Evolutionary conservation across 78 protist species (phyloP).

Genomic region (Dictyostelium brefeldianum): DNA sequence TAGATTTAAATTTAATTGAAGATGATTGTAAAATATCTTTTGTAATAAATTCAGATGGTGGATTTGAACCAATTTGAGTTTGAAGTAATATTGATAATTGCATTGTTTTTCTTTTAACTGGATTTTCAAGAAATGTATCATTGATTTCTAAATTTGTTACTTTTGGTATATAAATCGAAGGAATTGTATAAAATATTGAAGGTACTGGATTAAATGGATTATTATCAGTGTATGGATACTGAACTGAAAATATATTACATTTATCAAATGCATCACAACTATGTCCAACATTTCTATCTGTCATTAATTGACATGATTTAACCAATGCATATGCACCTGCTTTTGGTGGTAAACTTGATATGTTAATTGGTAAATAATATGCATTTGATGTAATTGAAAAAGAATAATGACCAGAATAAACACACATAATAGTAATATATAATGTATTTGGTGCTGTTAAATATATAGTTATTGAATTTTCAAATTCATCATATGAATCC

Average conservation of each 20-base stretch:
- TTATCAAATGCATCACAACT: neutral
- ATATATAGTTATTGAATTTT: constrained; percentile 1
- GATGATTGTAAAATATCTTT: neutral
- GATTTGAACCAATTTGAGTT: neutral
- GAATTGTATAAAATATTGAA: neutral
- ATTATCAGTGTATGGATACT: neutral
- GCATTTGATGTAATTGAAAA: constrained; percentile 16
- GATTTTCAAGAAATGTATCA: neutral
- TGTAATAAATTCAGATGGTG: neutral
- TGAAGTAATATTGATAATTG: neutral
- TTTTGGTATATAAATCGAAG: neutral
- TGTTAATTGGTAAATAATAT: neutral
- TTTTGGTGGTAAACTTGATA: constrained; percentile 8
- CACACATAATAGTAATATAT: constrained; percentile 17
- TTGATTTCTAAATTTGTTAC: neutral
- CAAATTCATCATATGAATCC: neutral
- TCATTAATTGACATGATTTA: neutral
- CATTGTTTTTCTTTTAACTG: neutral
- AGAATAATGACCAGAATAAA: neutral
- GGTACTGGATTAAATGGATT: constrained; percentile 64
- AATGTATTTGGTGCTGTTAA: neutral
- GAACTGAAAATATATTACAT: neutral
- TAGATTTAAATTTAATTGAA: neutral
- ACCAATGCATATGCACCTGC: neutral
- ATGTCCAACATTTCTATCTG: neutral